phyloP scores from a whole-genome alignment of 2,329 filamentous ascomycete species.

The Colletotrichum chrysophilum region DNA sequence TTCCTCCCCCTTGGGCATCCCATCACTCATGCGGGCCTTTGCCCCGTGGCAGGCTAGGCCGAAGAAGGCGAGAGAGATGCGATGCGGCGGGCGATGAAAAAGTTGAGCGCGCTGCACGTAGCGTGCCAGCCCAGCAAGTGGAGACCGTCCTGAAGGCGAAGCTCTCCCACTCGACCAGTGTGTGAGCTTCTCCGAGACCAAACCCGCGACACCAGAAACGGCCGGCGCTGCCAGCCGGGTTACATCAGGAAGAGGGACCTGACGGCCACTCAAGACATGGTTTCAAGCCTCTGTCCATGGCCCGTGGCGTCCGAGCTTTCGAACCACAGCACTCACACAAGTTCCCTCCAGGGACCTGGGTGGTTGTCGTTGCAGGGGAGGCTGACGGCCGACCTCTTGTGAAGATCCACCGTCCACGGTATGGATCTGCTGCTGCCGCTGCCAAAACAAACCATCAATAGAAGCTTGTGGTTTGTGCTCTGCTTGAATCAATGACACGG shows the following conservation, averaged over 20 bases:
- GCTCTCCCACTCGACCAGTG: not conserved
- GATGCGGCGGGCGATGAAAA: not conserved
- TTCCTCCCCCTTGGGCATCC: not conserved
- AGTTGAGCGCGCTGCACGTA: not conserved
- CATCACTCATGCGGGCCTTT: conserved; percentile 13
- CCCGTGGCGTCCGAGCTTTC: not conserved
- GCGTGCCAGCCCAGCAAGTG: not conserved
- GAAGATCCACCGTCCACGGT: not conserved
- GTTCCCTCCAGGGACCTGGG: conserved; percentile 11
- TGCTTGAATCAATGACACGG: not conserved
- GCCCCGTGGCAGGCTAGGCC: conserved; percentile 11
- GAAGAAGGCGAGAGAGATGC: not conserved
- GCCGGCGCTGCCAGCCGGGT: not conserved
- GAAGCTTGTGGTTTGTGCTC: conserved; percentile 1
- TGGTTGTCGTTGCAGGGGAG: not conserved
- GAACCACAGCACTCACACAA: conserved; percentile 14
- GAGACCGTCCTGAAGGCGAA: conserved; percentile 4
- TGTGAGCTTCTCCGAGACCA: not conserved
- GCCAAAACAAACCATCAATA: not conserved
- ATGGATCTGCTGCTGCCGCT: conserved; percentile 5
- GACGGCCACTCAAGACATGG: conserved; percentile 18
- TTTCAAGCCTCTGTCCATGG: conserved; percentile 11
- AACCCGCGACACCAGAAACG: conserved; percentile 11
- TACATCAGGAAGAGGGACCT: conserved; percentile 17
- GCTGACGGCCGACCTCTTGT: not conserved